Evolutionary conservation across 306 rosid species (phyloP), one percentile per base, ranked within the genome.

Genomic region (Dalbergia cultrata): DNA sequence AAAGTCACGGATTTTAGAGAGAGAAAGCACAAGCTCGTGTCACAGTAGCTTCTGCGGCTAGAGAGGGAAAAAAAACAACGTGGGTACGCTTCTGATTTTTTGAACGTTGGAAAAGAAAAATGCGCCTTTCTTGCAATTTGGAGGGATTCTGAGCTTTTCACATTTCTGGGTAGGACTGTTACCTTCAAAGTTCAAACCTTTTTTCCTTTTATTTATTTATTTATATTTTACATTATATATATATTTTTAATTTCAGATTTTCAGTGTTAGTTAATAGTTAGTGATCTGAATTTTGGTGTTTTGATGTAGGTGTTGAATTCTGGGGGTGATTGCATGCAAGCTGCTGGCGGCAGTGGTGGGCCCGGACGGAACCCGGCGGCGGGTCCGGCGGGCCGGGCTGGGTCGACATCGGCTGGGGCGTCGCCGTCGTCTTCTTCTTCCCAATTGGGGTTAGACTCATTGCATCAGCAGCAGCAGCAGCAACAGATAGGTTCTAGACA

Each of bases 341-440:
- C 97, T 68, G 91, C 88, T 70, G 97, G 93, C 35, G 90, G 87
- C 43, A 88, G 81, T 18, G 84, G 90, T 34, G 89, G 93, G 58
- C 90, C 94, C 75, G 63, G 97, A 85, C 92, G 99, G 92, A 93
- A 89, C 63, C 87, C 90, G 87, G 90, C 82, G 0, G 53, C 16
- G 47, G 47, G 47, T 43, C 47, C 47, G 2, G 47, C 12, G 3
- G 47, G 12, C 1, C 47, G 17, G 57, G 57, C 18, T 0, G 98
- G 97, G 34, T 59, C 91, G 1, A 90, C 97, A 13, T 88, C 98
- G 53, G 97, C 97, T 18, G 93, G 93, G 37, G 95, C 94, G 0
- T 92, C 99, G 22, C 97, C 97, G 57, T 81, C 99, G 9, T 91
- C 99, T 5, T 90, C 97, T 3, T 91, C 97, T 1, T 95, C 98